Evolutionary conservation across 495 filamentous ascomycete species (phyloP), one percentile per base, ranked within the genome.

Genomic region (Penicillium soppii): DNA sequence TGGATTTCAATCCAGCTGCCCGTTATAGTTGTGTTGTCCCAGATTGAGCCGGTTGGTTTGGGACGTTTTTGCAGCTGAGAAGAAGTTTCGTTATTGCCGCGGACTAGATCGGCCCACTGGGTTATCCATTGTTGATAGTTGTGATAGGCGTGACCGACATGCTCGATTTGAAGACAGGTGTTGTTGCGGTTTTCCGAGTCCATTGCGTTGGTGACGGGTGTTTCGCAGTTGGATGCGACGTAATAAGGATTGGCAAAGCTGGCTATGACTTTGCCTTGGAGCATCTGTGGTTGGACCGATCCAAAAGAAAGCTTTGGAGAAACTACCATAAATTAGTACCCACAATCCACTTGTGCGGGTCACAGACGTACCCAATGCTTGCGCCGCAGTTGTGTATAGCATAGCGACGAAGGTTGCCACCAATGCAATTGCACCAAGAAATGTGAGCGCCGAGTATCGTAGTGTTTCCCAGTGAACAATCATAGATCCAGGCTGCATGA

Each of bases 371-470:
- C 77, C 76, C 43, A 91, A 59, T 3, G 86, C 82, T 56, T 88
- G 82, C 0, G 85, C 84, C 0, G 88, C 87, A 7, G 87, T 87
- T 2, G 86, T 88, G 58, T 90, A 92, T 7, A 90, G 65, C 70
- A 85, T 82, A 7, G 83, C 80, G 2, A 80, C 72, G 20, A 90
- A 36, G 0, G 87, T 79, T 2, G 79, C 82, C 23, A 78, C 63
- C 47, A 91, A 58, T 0, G 82, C 72, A 3, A 88, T 61, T 0
- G 65, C 40, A 0, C 87, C 87, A 13, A 90, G 66, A 1, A 83
- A 53, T 3, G 83, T 82, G 8, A 80, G 45, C 0, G 70, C 84
- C 2, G 84, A 84, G 54, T 84, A 82, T 17, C 76, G 75, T 15
- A 90, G 65, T 12, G 76, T 76, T 56, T 82, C 72, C 71, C 72